Percentiles rank a stretch among this genome's conserved stretches.
Conservation (phyloP, 169 alveolate species). For the Plasmodium cynomolgi region DNA sequence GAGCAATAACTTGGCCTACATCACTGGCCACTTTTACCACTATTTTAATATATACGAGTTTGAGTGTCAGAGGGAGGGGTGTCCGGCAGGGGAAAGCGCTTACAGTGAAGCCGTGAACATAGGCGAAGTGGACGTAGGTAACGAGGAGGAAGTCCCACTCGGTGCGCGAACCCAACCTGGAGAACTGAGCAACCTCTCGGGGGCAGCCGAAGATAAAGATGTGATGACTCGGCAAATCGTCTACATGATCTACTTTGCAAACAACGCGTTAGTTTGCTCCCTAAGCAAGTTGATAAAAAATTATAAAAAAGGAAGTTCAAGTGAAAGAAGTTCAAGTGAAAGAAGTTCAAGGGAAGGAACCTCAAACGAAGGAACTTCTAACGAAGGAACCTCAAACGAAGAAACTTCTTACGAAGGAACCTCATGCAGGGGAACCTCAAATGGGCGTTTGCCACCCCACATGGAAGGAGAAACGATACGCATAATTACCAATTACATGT, state of each 20-base stretch:
- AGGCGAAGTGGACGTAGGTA: neutral
- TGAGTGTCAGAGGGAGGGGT: slow-evolving; percentile 10
- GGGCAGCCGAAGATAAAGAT: neutral
- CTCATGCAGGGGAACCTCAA: neutral
- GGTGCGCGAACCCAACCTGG: neutral
- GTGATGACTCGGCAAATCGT: slow-evolving; percentile 1
- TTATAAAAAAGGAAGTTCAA: slow-evolving; percentile 1
- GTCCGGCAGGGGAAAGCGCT: neutral
- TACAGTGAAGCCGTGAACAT: neutral
- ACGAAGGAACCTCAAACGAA: no score
- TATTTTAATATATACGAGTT: slow-evolving; percentile 44
- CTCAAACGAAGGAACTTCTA: no score
- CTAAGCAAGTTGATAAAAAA: slow-evolving; percentile 19
- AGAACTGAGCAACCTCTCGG: neutral
- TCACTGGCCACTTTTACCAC: slow-evolving; percentile 19
- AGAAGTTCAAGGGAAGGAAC: neutral
- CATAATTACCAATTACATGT: slow-evolving; percentile 38
- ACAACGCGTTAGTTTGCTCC: neutral
- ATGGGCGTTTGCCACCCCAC: neutral
- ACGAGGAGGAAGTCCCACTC: neutral
- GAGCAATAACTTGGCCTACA: neutral
- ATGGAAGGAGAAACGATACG: neutral
- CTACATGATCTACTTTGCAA: slow-evolving; percentile 13
- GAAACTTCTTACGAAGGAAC: no score
- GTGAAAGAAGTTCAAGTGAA: neutral